phyloP scores from a whole-genome alignment of 805 yeast species.

The Ogataea kodamae region DNA sequence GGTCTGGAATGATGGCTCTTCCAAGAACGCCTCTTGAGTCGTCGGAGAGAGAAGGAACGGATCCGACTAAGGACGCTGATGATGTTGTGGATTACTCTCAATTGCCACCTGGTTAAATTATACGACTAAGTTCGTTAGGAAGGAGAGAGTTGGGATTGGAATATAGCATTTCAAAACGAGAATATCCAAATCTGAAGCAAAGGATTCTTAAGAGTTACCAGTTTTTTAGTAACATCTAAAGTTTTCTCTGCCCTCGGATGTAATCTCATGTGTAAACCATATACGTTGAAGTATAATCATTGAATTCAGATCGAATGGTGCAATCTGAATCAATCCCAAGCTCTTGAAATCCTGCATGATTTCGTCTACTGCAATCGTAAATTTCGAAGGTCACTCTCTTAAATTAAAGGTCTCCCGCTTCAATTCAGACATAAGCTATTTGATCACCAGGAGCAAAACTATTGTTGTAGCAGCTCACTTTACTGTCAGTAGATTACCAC shows the following conservation, averaged over 20 bases:
- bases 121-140: conserved; percentile 30
- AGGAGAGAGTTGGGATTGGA: conserved; percentile 30
- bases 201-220: conserved; percentile 32
- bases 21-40: conserved; percentile 88
- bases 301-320: conserved; percentile 35
- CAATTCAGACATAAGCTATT: no score
- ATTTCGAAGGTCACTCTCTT: conserved; percentile 30
- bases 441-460: conserved; percentile 31
- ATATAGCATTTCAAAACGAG: conserved; percentile 33
- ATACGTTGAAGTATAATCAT: conserved; percentile 24
- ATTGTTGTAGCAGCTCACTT: conserved; percentile 32
- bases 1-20: conserved; percentile 98
- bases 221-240: conserved; percentile 31
- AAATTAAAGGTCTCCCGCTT: no score
- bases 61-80: conserved; percentile 49
- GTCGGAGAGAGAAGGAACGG: conserved; percentile 44
- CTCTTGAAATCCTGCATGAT: conserved; percentile 20
- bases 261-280: conserved; percentile 31
- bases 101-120: conserved; percentile 85
- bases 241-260: conserved; percentile 35
- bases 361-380: conserved; percentile 31
- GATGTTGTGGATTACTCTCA: conserved; percentile 83
- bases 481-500: conserved; percentile 33
- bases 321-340: conserved; percentile 33
- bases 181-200: conserved; percentile 32